Evolutionary conservation across 352 stramenopile genomes (phyloP).

Genomic region (Pythium diclinum): DNA sequence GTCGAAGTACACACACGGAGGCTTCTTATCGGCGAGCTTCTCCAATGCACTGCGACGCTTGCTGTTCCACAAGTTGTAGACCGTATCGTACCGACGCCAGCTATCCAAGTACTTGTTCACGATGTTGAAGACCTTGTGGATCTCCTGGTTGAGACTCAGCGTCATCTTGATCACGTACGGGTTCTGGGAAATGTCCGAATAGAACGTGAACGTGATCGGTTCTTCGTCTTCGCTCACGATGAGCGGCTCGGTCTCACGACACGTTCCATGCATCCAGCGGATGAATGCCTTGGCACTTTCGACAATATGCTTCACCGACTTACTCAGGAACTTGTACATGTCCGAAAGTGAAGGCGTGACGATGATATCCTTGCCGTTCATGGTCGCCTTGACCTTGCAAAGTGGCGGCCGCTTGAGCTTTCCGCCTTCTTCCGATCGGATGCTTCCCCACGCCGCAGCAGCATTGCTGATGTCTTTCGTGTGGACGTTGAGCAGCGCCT

Average conservation of each 20-base stretch:
- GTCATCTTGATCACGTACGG: slow-evolving; percentile 96
- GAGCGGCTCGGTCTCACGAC: slow-evolving; percentile 86
- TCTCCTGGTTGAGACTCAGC: slow-evolving; percentile 90
- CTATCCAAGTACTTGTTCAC: slow-evolving; percentile 93
- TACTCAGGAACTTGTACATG: slow-evolving; percentile 96
- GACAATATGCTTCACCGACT: slow-evolving; percentile 93
- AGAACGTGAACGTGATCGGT: slow-evolving; percentile 93
- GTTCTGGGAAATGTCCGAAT: slow-evolving; percentile 94
- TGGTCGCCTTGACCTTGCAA: slow-evolving; percentile 92
- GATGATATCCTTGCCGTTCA: slow-evolving; percentile 95
- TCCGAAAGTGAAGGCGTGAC: slow-evolving; percentile 92
- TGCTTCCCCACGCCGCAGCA: slow-evolving; percentile 39
- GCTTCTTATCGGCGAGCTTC: slow-evolving; percentile 91
- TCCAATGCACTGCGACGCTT: slow-evolving; percentile 89
- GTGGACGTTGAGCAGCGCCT: slow-evolving; percentile 89
- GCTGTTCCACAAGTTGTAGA: slow-evolving; percentile 94
- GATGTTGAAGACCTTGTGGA: slow-evolving; percentile 94
- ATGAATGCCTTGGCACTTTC: slow-evolving; percentile 93
- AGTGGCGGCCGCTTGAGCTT: slow-evolving; percentile 86
- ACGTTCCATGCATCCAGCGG: slow-evolving; percentile 95
- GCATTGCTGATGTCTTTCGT: slow-evolving; percentile 78
- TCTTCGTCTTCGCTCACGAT: slow-evolving; percentile 93
- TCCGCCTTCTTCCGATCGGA: slow-evolving; percentile 47
- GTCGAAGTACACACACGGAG: slow-evolving; percentile 94
- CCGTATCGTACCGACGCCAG: slow-evolving; percentile 93